phyloP scores from a whole-genome alignment of 176 grass and related monocot genomes.

The Chrysopogon serrulatus region DNA sequence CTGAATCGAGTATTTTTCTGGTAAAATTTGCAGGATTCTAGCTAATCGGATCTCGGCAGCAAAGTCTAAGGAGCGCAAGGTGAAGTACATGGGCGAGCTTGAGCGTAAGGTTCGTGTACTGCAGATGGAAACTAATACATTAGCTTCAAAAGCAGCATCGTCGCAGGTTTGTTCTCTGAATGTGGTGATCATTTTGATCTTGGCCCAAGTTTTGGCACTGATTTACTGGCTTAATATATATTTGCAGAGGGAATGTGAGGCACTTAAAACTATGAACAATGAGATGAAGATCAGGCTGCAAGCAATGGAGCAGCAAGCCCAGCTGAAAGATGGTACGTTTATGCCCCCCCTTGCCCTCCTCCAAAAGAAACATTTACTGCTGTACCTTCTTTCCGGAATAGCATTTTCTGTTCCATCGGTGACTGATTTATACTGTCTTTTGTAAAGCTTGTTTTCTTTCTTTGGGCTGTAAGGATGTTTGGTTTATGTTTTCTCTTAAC shows the following conservation, averaged over 20 bases:
- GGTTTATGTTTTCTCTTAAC: background rate
- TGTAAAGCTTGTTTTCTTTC: background rate
- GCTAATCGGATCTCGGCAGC: conserved; percentile 67
- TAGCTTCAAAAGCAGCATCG: conserved; percentile 40
- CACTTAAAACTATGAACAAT: conserved; percentile 56
- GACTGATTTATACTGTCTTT: background rate
- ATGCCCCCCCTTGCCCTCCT: no score
- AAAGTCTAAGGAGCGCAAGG: conserved; percentile 83
- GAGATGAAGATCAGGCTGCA: conserved; percentile 75
- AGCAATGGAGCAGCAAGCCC: conserved; percentile 53
- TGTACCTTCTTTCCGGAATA: background rate
- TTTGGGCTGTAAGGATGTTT: background rate
- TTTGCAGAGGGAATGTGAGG: conserved; percentile 47
- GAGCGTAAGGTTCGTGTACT: conserved; percentile 67
- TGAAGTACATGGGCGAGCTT: conserved; percentile 58
- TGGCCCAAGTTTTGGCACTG: background rate
- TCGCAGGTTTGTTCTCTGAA: conserved; percentile 47
- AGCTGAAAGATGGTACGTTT: conserved; percentile 61
- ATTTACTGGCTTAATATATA: background rate
- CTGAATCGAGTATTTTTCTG: background rate
- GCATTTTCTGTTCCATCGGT: background rate
- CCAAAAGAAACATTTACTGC: background rate
- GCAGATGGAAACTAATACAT: conserved; percentile 55
- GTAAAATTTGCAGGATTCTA: conserved; percentile 52
- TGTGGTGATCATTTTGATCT: background rate